Conservation (phyloP, 2,329 filamentous ascomycete genomes). For the Alternaria sp. region DNA sequence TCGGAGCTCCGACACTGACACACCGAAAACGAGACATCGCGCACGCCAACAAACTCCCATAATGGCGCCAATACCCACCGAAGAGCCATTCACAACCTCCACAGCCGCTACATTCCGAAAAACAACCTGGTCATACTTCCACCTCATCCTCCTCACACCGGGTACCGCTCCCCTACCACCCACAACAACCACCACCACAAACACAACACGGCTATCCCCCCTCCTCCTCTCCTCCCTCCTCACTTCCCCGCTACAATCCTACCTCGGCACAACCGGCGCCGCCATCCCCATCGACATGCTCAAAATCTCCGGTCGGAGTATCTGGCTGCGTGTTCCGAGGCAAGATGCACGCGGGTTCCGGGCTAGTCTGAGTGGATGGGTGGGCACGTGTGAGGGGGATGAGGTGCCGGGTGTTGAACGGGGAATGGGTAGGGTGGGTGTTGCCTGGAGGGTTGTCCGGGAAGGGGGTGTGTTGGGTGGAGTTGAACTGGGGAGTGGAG, state of each 20-base stretch:
- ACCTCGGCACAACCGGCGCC: conserved; percentile 73
- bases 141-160: conserved; percentile 49
- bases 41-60: neutral
- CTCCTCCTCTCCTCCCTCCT: conserved; percentile 71
- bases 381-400: conserved; percentile 35
- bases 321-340: conserved; percentile 40
- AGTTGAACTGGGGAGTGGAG: neutral
- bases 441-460: conserved; percentile 43
- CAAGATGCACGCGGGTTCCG: conserved; percentile 37
- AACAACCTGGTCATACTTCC: conserved; percentile 54
- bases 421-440: conserved; percentile 24
- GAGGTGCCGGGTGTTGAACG: conserved; percentile 26
- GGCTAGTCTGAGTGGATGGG: conserved; percentile 39
- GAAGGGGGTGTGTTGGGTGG: conserved; percentile 20
- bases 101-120: conserved; percentile 47
- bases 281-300: conserved; percentile 76
- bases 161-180: conserved; percentile 2
- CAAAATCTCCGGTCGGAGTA: conserved; percentile 49
- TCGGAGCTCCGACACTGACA: neutral
- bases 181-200: conserved; percentile 8
- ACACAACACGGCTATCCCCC: conserved; percentile 56
- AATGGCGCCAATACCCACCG: neutral
- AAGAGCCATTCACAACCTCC: rapidly evolving
- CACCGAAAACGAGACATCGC: neutral
- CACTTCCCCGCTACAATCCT: conserved; percentile 69